Conservation (phyloP, 2,329 filamentous ascomycete genomes). For the Elsinoe perseae region DNA sequence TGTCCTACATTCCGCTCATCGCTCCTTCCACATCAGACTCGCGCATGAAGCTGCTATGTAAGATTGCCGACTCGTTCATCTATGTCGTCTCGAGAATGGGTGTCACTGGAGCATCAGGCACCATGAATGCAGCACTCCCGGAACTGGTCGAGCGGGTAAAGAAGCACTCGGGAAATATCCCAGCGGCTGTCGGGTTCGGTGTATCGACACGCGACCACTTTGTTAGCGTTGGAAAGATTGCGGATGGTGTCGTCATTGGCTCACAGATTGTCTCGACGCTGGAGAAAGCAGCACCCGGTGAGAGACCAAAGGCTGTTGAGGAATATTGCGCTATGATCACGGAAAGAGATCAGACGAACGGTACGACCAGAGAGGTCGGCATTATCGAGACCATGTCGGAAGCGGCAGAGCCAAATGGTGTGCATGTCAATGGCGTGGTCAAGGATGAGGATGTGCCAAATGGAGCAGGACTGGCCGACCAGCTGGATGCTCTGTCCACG, state of each 20-base stretch:
- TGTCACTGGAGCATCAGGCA: slow-evolving; percentile 83
- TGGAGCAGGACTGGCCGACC: slow-evolving; percentile 67
- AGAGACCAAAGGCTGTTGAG: slow-evolving; percentile 65
- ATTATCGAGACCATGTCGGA: slow-evolving; percentile 60
- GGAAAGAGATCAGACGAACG: slow-evolving; percentile 36
- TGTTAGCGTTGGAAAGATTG: slow-evolving; percentile 69
- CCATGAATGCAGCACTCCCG: slow-evolving; percentile 72
- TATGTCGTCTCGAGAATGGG: slow-evolving; percentile 98
- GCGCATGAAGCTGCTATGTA: slow-evolving; percentile 92
- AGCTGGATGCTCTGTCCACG: slow-evolving; percentile 73
- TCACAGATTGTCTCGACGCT: slow-evolving; percentile 87
- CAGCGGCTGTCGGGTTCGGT: slow-evolving; percentile 89
- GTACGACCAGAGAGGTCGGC: slow-evolving; percentile 57
- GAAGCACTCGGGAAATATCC: slow-evolving; percentile 82
- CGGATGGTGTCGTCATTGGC: slow-evolving; percentile 93
- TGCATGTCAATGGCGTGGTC: slow-evolving; percentile 63
- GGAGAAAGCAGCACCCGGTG: slow-evolving; percentile 56
- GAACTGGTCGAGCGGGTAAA: slow-evolving; percentile 78
- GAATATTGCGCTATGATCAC: slow-evolving; percentile 76
- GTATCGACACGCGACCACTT: slow-evolving; percentile 96
- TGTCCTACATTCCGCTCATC: slow-evolving; percentile 96
- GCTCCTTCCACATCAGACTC: slow-evolving; percentile 86
- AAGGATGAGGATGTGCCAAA: slow-evolving; percentile 47
- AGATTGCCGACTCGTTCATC: slow-evolving; percentile 96
- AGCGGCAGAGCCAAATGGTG: slow-evolving; percentile 52